Evolutionary conservation across 371 early-diverging fungal species (phyloP), one percentile per base, ranked within the genome.

Genomic region (Apophysomyces elegans): DNA sequence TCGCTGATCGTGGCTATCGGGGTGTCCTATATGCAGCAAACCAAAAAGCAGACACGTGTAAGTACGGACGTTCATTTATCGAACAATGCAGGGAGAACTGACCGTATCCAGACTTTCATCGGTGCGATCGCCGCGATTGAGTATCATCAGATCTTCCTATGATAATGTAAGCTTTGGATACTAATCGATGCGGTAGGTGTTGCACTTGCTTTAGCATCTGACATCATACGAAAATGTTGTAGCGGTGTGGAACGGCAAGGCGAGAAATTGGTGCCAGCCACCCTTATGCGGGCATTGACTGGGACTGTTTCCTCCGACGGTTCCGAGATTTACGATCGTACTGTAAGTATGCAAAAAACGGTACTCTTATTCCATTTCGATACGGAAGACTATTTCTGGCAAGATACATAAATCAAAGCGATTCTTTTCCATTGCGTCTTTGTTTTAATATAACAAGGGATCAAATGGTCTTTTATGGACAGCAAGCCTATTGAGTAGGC

Each of bases 121-220:
- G 54, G 21, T 21, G 21, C 54, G 54, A 50, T 50, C 54, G 5
- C 21, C 54, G n/a, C 54, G 54, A 50, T 50, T 26, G 54, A 21
- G 9, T 26, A 21, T 50, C 54, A 21, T 50, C 16, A 9, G 18
- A 26, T 50, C 54, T 7, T 50, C 54, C 54, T 50, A 50, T 18
- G 5, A 2, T 18, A 50, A 16, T 21, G 21, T 50, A 50, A 50
- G 54, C 54, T 9, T 8, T 6, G 46, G 18, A 18, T 50, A 6
- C 5, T 50, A 16, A 0, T 21, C 21, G 9, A n/a, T 14, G n/a
- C 9, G 9, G 16, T 7, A 7, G 11, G 21, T 21, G 54, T 21
- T 16, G 21, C 54, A 50, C 54, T 50, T 50, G 21, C 54, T 50
- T 11, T 50, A 18, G 21, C 7, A 3, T 50, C 54, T 50, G 54